These are phyloP conservation scores for Daldinia eschscholtzii DNA, from an alignment of 2,329 filamentous ascomycete species.

Conservation along the genomic window DNA sequence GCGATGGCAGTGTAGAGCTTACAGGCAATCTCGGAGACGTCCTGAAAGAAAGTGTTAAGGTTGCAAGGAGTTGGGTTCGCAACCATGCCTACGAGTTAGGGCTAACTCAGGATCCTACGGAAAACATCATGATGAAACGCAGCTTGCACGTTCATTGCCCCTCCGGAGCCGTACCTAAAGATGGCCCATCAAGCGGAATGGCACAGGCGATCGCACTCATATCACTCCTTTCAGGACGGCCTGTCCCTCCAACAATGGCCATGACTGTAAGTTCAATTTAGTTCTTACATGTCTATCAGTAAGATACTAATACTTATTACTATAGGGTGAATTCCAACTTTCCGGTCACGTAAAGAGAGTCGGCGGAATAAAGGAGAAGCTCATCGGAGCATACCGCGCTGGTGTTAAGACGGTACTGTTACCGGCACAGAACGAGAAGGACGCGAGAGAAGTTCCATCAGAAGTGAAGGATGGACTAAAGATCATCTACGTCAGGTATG, in stretches of 20 bases:
- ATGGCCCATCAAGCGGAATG: constrained; percentile 87
- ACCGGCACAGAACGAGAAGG: constrained; percentile 89
- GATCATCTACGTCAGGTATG: constrained; percentile 90
- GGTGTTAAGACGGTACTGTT: constrained; percentile 95
- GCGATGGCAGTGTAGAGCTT: constrained; percentile 89
- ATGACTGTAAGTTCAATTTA: constrained; percentile 78
- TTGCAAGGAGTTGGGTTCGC: constrained; percentile 97
- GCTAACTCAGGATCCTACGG: constrained; percentile 80
- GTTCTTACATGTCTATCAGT: constrained; percentile 35
- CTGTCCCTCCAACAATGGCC: constrained; percentile 90
- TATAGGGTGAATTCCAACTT: constrained; percentile 77
- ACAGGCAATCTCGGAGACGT: constrained; percentile 97
- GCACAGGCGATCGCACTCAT: constrained; percentile 95
- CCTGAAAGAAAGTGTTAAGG: constrained; percentile 96
- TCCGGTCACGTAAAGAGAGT: constrained; percentile 93
- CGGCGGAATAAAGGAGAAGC: constrained; percentile 98
- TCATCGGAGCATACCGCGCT: constrained; percentile 92
- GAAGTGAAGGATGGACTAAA: constrained; percentile 90
- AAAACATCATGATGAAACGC: constrained; percentile 96
- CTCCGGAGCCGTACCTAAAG: constrained; percentile 93
- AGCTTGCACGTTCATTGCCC: constrained; percentile 97
- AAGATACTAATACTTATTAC: constrained; percentile 42
- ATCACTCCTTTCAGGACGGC: constrained; percentile 85
- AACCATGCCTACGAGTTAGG: constrained; percentile 93
- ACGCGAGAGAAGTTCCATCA: constrained; percentile 87